Percentiles rank a stretch among this genome's conserved stretches.
Evolutionary conservation across 2,329 filamentous ascomycete species (phyloP).

Genomic region (Neofusicoccum parvum): DNA sequence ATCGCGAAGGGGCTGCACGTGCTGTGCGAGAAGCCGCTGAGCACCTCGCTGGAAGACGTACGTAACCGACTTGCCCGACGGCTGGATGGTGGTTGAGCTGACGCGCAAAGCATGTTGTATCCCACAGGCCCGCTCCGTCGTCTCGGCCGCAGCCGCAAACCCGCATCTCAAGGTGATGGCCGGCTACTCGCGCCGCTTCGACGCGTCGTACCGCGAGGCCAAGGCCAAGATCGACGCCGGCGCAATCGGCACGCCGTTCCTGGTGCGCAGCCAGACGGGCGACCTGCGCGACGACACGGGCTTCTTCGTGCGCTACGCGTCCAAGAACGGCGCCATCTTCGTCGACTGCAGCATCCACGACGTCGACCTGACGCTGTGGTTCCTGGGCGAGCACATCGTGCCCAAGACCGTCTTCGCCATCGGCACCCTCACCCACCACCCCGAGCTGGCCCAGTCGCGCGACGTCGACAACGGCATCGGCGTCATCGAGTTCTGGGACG

Average conservation of each 20-base stretch:
- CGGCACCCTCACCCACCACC: conserved; percentile 39
- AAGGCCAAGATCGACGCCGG: conserved; percentile 28
- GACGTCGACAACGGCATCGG: conserved; percentile 50
- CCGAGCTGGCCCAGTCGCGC: conserved; percentile 40
- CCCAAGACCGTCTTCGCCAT: conserved; percentile 42
- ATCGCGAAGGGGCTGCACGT: conserved; percentile 41
- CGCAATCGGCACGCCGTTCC: conserved; percentile 42
- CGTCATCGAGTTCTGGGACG: conserved; percentile 48
- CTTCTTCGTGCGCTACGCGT: conserved; percentile 48
- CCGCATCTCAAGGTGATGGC: conserved; percentile 47
- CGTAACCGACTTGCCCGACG: conserved; percentile 13
- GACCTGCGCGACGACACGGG: conserved; percentile 41
- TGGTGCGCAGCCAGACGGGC: conserved; percentile 47
- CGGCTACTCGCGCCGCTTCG: conserved; percentile 50
- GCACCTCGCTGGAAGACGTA: conserved; percentile 35
- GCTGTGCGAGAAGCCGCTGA: conserved; percentile 45
- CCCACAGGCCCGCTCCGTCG: conserved; percentile 30
- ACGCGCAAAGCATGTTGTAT: too few species aligned
- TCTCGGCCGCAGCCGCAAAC: conserved; percentile 39
- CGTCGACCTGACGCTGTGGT: conserved; percentile 48
- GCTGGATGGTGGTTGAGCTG: too few species aligned
- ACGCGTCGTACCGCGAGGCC: conserved; percentile 31
- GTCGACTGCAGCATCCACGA: conserved; percentile 50
- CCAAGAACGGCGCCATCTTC: conserved; percentile 47
- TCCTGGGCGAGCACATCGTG: conserved; percentile 40